Base-by-base conservation (phyloP, 768 basidiomycete species). In the Suillus lakei region DNA sequence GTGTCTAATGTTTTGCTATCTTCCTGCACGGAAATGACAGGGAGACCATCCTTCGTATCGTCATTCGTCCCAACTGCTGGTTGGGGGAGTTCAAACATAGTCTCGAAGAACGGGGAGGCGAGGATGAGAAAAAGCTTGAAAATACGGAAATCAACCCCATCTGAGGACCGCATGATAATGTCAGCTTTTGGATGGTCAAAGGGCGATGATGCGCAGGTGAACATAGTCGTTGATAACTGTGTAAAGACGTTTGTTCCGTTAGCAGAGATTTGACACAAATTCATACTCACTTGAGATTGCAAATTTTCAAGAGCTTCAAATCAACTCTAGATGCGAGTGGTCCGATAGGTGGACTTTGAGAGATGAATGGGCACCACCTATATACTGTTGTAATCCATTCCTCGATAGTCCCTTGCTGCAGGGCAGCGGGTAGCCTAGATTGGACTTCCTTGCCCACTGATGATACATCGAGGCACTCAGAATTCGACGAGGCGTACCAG, bases 41-140 rank as follows among this genome's bases (percentile, higher is more conserved):
- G 36, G 7, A 66, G 41, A 9, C 41, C 30, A 12, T 30, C 28
- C 32, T 46, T 64, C 8, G 53, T 15, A 63, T 63, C 23, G n/a
- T 41, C 41, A 12, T 12, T n/a, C 7, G 61, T n/a, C 30, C n/a
- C 43, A 4, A 8, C 36, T 23, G 36, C 30, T 16, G 63, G 61
- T 23, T 46, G 63, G 38, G 64, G 64, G 28, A 53, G n/a, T 12
- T 32, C 21, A 23, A 66, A 41, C 44, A 39, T 51, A 6, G 18
- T 21, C 36, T 53, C 34, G 28, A 65, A 51, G 30, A 43, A 18
- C 2, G 75, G 64, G 12, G 79, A 78, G 0, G 75, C 71, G 15
- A 71, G 64, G 18, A 65, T 50, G 18, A 77, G 70, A 26, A 75
- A 66, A 12, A 62, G 44, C 23, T 74, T 75, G 64, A 74, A 72